Percentiles rank a stretch among this genome's conserved stretches.
Conservation (phyloP, 2,329 filamentous ascomycete genomes). For the Aspergillus sp. region DNA sequence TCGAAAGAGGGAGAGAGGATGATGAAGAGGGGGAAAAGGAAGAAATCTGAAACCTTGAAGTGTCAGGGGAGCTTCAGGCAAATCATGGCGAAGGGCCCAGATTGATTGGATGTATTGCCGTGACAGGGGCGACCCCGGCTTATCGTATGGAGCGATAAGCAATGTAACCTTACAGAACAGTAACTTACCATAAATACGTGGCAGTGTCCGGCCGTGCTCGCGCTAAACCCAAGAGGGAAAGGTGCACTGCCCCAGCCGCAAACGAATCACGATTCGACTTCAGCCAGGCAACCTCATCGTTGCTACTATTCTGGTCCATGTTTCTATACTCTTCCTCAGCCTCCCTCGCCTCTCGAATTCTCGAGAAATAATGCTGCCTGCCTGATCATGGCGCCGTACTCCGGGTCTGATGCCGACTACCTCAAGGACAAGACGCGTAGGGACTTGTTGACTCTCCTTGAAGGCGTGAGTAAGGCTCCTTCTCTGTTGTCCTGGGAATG, state of each 20-base stretch:
- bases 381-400: constrained; percentile 42
- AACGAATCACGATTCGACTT: neutral
- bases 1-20: neutral
- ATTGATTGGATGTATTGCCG: constrained; percentile 12
- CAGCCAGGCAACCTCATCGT: constrained; percentile 5
- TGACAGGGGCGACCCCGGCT: constrained; percentile 4
- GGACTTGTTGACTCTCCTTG: constrained; percentile 85
- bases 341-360: neutral
- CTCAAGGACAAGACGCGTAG: constrained; percentile 66
- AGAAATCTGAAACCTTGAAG: constrained; percentile 11
- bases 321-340: constrained; percentile 6
- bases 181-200: neutral
- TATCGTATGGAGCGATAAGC: neutral
- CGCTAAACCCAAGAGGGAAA: constrained; percentile 18
- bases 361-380: constrained; percentile 14
- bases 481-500: constrained; percentile 10
- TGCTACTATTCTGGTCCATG: constrained; percentile 6
- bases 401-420: constrained; percentile 46
- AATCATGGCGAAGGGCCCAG: constrained; percentile 18
- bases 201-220: constrained; percentile 12
- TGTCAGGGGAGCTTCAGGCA: constrained; percentile 28
- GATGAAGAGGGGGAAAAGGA: constrained; percentile 7
- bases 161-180: constrained; percentile 8
- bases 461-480: constrained; percentile 74
- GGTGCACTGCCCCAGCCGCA: neutral